Percentiles rank a stretch among this genome's conserved stretches.
These are phyloP conservation scores for Lasiosphaeria ovina DNA, from an alignment of 495 filamentous ascomycete species.

Conservation along the genomic window DNA sequence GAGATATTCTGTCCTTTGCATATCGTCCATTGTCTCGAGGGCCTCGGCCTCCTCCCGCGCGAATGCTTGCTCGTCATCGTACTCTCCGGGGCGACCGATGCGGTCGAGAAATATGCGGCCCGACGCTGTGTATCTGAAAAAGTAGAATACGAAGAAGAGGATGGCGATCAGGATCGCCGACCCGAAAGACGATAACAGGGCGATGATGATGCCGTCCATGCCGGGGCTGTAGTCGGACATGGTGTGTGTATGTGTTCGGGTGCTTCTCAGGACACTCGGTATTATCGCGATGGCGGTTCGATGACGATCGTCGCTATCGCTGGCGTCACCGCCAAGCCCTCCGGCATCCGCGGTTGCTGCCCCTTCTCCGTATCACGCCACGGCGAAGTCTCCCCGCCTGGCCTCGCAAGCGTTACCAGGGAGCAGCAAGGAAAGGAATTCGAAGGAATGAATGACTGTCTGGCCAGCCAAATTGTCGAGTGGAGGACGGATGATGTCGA, in stretches of 20 bases:
- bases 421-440: too few species aligned
- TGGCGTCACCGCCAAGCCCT: constrained; percentile 20
- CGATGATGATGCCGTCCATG: constrained; percentile 83
- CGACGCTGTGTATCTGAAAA: constrained; percentile 84
- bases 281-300: not conserved
- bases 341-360: constrained; percentile 15
- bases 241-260: constrained; percentile 8
- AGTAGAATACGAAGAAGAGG: constrained; percentile 83
- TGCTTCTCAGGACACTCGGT: constrained; percentile 9
- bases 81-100: constrained; percentile 91
- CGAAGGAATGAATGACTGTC: not conserved
- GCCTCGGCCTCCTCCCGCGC: constrained; percentile 91
- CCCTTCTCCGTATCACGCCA: not conserved
- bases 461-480: not conserved
- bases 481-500: not conserved
- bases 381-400: too few species aligned
- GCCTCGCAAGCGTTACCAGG: too few species aligned
- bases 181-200: constrained; percentile 93
- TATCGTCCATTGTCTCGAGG: constrained; percentile 91
- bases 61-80: constrained; percentile 94
- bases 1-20: constrained; percentile 84
- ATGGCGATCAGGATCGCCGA: constrained; percentile 80
- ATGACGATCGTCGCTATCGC: constrained; percentile 21
- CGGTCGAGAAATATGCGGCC: constrained; percentile 92
- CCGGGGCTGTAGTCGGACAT: constrained; percentile 35